Percentiles rank a stretch among this genome's conserved stretches.
Conservation (phyloP, 805 yeast genomes). For the Starmerella potacharoeniae region DNA sequence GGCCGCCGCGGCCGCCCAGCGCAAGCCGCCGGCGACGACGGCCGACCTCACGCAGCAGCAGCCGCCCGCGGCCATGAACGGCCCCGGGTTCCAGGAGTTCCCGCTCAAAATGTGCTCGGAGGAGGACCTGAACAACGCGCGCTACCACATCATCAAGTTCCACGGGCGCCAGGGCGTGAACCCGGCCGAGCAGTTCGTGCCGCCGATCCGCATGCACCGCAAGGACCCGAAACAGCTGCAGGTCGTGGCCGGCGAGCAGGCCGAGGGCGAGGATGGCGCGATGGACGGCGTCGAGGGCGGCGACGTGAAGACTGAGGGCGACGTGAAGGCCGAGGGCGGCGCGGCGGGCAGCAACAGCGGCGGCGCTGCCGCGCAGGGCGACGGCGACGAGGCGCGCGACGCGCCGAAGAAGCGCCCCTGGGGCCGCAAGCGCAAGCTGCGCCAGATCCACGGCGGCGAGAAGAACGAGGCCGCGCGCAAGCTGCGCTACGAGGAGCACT, state of each 20-base stretch:
- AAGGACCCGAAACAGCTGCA: slow-evolving; percentile 89
- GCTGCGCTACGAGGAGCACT: slow-evolving; percentile 87
- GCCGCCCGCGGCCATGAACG: slow-evolving; percentile 8
- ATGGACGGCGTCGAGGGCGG: slow-evolving; percentile 15
- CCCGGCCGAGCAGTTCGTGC: slow-evolving; percentile 56
- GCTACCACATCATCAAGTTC: slow-evolving; percentile 73
- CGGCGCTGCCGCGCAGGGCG: background rate
- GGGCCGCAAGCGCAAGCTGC: slow-evolving; percentile 50
- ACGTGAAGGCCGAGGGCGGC: background rate
- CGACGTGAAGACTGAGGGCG: slow-evolving; percentile 1
- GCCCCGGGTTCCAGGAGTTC: slow-evolving; percentile 32
- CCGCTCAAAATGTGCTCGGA: slow-evolving; percentile 61
- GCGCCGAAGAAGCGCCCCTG: slow-evolving; percentile 29
- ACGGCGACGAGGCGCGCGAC: slow-evolving; percentile 21
- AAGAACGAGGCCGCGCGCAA: slow-evolving; percentile 78
- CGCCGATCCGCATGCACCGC: slow-evolving; percentile 79
- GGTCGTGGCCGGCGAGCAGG: slow-evolving; percentile 44
- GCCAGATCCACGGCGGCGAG: slow-evolving; percentile 69
- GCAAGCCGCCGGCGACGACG: slow-evolving; percentile 4
- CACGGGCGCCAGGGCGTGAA: slow-evolving; percentile 63
- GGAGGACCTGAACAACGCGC: slow-evolving; percentile 58
- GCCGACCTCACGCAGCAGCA: slow-evolving; percentile 13
- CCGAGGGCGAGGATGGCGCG: slow-evolving; percentile 14
- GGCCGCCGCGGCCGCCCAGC: background rate
- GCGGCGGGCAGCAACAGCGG: too few species aligned